A percentile compares a stretch with the other conserved stretches of the same genome.
phyloP scores from a whole-genome alignment of 495 filamentous ascomycete species.

The Achaetomiella virescens region DNA sequence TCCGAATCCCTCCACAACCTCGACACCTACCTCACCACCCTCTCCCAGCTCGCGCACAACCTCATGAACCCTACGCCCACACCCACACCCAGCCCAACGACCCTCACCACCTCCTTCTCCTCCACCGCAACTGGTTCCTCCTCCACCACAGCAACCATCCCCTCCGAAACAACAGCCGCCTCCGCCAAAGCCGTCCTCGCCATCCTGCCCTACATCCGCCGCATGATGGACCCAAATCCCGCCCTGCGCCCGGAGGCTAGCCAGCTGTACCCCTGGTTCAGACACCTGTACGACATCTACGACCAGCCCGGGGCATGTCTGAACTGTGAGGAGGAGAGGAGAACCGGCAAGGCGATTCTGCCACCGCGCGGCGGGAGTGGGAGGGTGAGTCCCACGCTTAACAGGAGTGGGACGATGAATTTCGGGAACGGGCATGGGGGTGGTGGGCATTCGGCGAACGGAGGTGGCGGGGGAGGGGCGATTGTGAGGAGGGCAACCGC shows the following conservation, averaged over 20 bases:
- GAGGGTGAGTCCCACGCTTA: conserved; percentile 11
- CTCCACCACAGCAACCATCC: too few relatives aligned
- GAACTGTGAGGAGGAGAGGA: conserved; percentile 26
- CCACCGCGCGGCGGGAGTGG: conserved; percentile 5
- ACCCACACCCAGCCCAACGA: not conserved
- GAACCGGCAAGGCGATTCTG: conserved; percentile 13
- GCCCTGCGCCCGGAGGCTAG: conserved; percentile 21
- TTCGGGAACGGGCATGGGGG: not conserved
- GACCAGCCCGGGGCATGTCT: conserved; percentile 19
- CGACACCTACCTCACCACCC: conserved; percentile 15
- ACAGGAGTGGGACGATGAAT: conserved; percentile 3
- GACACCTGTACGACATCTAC: conserved; percentile 24
- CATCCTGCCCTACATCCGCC: conserved; percentile 18
- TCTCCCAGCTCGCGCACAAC: conserved; percentile 11
- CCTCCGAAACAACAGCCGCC: not conserved
- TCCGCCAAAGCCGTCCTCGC: conserved; percentile 22
- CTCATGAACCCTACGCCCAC: not conserved
- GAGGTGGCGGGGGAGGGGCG: not conserved
- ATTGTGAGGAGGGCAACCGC: too few relatives aligned
- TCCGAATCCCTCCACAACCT: conserved; percentile 22
- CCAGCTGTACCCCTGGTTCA: conserved; percentile 27
- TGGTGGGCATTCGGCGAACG: not conserved
- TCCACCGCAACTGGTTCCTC: too few relatives aligned
- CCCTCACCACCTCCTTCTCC: too few relatives aligned
- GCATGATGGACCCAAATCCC: conserved; percentile 26